Evolutionary conservation across 352 stramenopile species (phyloP), one percentile per base, ranked within the genome.

Genomic region (Phytophthora capsici): DNA sequence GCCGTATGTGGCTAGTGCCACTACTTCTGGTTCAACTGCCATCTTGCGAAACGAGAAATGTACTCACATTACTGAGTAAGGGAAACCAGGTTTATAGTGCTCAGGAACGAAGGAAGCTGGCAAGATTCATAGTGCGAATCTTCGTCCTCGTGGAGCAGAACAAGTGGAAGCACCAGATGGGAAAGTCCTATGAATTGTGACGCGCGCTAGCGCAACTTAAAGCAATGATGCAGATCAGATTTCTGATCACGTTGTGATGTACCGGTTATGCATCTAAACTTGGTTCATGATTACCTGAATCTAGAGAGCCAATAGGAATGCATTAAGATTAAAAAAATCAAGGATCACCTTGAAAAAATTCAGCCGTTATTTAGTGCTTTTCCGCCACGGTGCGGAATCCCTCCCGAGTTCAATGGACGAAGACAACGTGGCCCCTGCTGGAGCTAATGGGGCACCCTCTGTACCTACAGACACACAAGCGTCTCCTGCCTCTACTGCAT

Each of bases 71-170:
- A 34, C 9, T 9, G 9, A 34, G 28, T n/a, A n/a, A 9, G 8
- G 14, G 28, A 1, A 34, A 9, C 28, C 9, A 34, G 28, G 14
- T 34, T 34, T 9, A 34, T 34, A 13, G 14, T 22, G 16, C 16
- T 40, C 28, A 34, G 17, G 32, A 30, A 4, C 1, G 25, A 13
- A 17, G 17, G 26, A 53, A 28, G 28, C 16, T 43, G 9, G 47
- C 3, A n/a, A 67, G 50, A 62, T 62, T 62, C 59, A 49, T 25
- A 30, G 30, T 20, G 12, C 13, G 61, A 69, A 69, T 69, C 54
- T 69, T 55, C 60, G 37, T 63, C 44, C 45, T 69, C 36, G 4
- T 19, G 7, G 40, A 20, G 9, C 20, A 52, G 28, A 41, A n/a
- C n/a, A n/a, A n/a, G n/a, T n/a, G n/a, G n/a, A n/a, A n/a, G 46